These are phyloP conservation scores for Microascus cirrosus DNA, from an alignment of 2,329 filamentous ascomycete species.

Conservation along the genomic window DNA sequence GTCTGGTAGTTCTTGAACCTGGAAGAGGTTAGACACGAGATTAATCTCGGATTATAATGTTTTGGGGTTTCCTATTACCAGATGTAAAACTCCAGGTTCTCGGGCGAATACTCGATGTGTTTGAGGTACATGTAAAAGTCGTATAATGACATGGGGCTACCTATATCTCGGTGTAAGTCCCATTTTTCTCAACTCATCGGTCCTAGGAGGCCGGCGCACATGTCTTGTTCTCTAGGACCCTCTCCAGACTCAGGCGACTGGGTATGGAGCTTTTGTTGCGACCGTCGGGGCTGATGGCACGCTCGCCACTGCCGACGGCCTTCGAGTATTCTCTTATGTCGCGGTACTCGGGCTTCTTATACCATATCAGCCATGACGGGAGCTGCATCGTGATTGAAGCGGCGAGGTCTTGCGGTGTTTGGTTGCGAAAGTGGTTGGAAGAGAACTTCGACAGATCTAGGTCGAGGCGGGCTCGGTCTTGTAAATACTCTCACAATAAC, in stretches of 20 bases:
- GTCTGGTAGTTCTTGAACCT: conserved; percentile 34
- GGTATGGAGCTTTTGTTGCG: conserved; percentile 24
- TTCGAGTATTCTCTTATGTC: conserved; percentile 33
- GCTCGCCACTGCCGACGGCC: conserved; percentile 20
- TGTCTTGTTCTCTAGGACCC: conserved; percentile 35
- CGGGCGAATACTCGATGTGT: conserved; percentile 34
- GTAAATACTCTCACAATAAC: too few species aligned
- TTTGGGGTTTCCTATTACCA: conserved; percentile 21
- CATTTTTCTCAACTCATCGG: background rate
- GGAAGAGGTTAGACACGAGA: background rate
- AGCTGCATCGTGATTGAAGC: conserved; percentile 8
- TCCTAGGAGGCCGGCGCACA: conserved; percentile 15
- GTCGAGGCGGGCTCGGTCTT: too few species aligned
- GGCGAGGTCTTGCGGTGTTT: too few species aligned
- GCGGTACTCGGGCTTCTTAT: conserved; percentile 36
- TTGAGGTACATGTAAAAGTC: conserved; percentile 41
- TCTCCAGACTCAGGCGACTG: conserved; percentile 26
- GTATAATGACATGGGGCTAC: conserved; percentile 35
- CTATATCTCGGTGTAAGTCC: conserved; percentile 12
- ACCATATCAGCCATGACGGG: conserved; percentile 28
- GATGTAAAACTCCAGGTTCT: conserved; percentile 38
- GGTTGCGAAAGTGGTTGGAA: too few species aligned
- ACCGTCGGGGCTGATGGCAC: conserved; percentile 22
- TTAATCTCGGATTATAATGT: too few species aligned
- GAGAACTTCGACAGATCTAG: too few species aligned